A percentile compares a stretch with the other conserved stretches of the same genome.
These are phyloP conservation scores for Plectosphaerella plurivora DNA, from an alignment of 2,329 filamentous ascomycete species.

Conservation along the genomic window DNA sequence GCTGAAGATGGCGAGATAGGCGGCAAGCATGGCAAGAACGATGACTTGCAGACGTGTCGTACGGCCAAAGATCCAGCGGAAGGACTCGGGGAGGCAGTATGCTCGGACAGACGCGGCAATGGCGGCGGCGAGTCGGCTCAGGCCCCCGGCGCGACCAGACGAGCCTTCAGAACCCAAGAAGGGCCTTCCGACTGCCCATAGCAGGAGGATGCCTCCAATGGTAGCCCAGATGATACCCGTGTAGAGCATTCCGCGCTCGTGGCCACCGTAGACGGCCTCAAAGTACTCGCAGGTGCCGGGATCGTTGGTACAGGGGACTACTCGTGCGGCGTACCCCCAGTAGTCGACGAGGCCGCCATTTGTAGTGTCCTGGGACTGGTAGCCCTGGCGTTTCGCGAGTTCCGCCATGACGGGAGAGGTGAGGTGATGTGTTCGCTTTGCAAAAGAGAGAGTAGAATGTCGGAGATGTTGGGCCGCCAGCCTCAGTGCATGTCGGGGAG, in stretches of 20 bases:
- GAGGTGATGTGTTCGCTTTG: conserved; percentile 12
- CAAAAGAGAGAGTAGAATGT: no score
- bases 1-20: conserved; percentile 63
- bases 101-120: conserved; percentile 19
- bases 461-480: no score
- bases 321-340: conserved; percentile 42
- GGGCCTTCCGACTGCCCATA: conserved; percentile 32
- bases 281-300: conserved; percentile 44
- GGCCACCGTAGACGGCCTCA: conserved; percentile 43
- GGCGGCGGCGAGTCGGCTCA: conserved; percentile 27
- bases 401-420: conserved; percentile 8
- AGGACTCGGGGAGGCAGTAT: conserved; percentile 58
- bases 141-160: neutral
- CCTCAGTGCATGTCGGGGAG: no score
- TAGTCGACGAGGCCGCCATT: conserved; percentile 25
- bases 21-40: conserved; percentile 51
- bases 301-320: conserved; percentile 40
- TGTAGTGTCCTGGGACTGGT: conserved; percentile 30
- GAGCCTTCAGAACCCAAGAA: neutral
- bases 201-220: conserved; percentile 35
- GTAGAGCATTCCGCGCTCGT: conserved; percentile 47
- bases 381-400: conserved; percentile 22
- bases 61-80: conserved; percentile 56
- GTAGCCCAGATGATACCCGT: conserved; percentile 45
- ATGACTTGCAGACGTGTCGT: conserved; percentile 65